Conservation (phyloP, 805 yeast genomes). For the Ogataea philodendri region DNA sequence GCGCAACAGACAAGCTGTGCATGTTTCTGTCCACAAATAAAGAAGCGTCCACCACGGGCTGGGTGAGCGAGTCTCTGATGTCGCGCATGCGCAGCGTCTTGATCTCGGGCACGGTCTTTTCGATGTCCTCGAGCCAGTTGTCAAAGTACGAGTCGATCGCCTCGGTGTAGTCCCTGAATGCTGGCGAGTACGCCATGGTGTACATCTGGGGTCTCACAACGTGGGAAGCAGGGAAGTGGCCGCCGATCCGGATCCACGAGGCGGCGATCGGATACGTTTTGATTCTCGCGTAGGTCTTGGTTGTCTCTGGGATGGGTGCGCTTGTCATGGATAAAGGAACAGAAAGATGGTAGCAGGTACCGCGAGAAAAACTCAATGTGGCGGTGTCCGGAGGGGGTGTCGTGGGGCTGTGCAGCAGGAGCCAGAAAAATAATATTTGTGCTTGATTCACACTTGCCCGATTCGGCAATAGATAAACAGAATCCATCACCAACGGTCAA, state of each 20-base stretch:
- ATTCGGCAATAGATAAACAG: slow-evolving; percentile 23
- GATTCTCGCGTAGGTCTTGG: slow-evolving; percentile 41
- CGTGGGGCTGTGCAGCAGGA: too few relatives aligned
- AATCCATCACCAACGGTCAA: neutral
- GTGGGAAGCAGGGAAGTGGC: slow-evolving; percentile 29
- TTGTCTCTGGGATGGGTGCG: too few relatives aligned
- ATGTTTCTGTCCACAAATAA: slow-evolving; percentile 35
- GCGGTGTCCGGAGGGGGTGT: slow-evolving; percentile 3
- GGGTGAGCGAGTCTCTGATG: slow-evolving; percentile 45
- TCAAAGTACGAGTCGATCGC: slow-evolving; percentile 53
- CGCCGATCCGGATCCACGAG: slow-evolving; percentile 32
- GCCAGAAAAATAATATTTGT: too few relatives aligned
- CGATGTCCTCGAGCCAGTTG: slow-evolving; percentile 53
- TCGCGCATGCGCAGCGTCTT: slow-evolving; percentile 52
- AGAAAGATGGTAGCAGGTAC: slow-evolving; percentile 7
- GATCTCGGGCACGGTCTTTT: slow-evolving; percentile 55
- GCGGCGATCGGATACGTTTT: slow-evolving; percentile 47
- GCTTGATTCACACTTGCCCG: slow-evolving; percentile 4
- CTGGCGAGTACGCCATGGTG: slow-evolving; percentile 27
- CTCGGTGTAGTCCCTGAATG: slow-evolving; percentile 22
- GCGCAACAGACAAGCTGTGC: slow-evolving; percentile 29
- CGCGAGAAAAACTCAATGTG: slow-evolving; percentile 7
- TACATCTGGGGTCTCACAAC: slow-evolving; percentile 25
- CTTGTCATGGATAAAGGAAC: slow-evolving; percentile 4
- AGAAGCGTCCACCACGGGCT: slow-evolving; percentile 50